Conservation (phyloP, 2,329 filamentous ascomycete species). For the Diaporthe australafricana region DNA sequence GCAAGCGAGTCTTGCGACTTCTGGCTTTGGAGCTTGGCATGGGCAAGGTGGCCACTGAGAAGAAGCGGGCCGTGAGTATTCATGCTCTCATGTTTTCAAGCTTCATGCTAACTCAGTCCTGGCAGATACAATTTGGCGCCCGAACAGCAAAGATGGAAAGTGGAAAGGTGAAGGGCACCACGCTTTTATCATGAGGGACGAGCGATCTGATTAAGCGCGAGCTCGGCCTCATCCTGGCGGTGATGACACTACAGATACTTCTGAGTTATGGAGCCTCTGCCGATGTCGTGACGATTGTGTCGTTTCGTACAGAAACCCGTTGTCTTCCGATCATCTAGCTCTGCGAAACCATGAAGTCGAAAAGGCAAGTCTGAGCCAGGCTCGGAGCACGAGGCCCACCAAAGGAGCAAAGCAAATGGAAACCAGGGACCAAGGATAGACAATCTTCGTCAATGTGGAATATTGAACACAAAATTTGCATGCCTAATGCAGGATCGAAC, state of each 20-base stretch:
- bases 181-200: slow-evolving; percentile 59
- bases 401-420: background rate
- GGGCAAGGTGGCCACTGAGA: slow-evolving; percentile 79
- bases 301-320: slow-evolving; percentile 66
- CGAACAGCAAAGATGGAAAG: slow-evolving; percentile 86
- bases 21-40: slow-evolving; percentile 82
- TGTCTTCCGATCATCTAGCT: slow-evolving; percentile 40
- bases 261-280: slow-evolving; percentile 61
- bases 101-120: slow-evolving; percentile 9
- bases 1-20: slow-evolving; percentile 83
- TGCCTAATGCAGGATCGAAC: background rate
- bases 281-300: slow-evolving; percentile 49
- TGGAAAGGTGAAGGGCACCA: slow-evolving; percentile 76
- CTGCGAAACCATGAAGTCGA: slow-evolving; percentile 48
- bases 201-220: background rate
- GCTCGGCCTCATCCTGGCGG: slow-evolving; percentile 52
- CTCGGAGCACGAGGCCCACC: background rate
- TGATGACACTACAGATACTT: slow-evolving; percentile 84
- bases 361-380: slow-evolving; percentile 54
- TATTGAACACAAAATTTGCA: background rate
- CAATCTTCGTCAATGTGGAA: background rate
- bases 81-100: background rate
- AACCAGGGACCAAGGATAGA: background rate
- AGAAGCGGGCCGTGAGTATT: slow-evolving; percentile 84
- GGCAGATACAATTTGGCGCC: slow-evolving; percentile 83